Evolutionary conservation across 768 basidiomycete genomes (phyloP), one percentile per base, ranked within the genome.

Genomic region (Myochromella boudieri): DNA sequence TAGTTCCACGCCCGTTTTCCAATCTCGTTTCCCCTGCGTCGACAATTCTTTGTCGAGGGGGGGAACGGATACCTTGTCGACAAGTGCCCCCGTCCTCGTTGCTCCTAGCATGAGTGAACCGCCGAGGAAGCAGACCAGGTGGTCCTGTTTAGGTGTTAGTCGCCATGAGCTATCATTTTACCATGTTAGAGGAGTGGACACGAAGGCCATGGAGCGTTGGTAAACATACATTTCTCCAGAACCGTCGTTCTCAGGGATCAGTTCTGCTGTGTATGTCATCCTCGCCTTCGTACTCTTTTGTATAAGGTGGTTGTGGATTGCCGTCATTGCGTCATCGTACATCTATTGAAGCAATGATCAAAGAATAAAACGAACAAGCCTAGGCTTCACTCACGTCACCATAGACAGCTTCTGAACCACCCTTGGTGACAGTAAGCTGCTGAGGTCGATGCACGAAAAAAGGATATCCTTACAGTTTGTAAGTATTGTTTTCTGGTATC

Each of bases 61-160:
- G 10, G 90, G 90, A 25, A 88, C 63, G 8, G 85, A 86, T 5
- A 87, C 80, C 3, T 66, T 69, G 8, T 74, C 61, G 3, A 64
- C 66, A 14, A 74, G 49, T 0, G 85, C 76, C 8, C 86, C 85
- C 2, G 82, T 68, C 1, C 72, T 78, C 2, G 87, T 89, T 11
- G 91, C 89, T 10, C 95, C 93, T 2, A 98, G 79, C 76, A 98
- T 83, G 46, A 98, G 79, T 1, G 90, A 90, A 3, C 93, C 95
- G 15, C 86, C 92, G 26, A 98, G 71, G 80, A 97, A 98, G 68
- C 95, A 97, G 3, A 90, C 93, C 26, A 98, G 80, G 62, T 97
- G 95, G 61, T 98, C 95, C 70, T 97, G 95, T 62, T 97, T 95
- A 8, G 89, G 89, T 8, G 75, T 75, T 21, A 89, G 69, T 14